Conservation (phyloP, 352 stramenopile genomes). For the Pythium dissotocum region DNA sequence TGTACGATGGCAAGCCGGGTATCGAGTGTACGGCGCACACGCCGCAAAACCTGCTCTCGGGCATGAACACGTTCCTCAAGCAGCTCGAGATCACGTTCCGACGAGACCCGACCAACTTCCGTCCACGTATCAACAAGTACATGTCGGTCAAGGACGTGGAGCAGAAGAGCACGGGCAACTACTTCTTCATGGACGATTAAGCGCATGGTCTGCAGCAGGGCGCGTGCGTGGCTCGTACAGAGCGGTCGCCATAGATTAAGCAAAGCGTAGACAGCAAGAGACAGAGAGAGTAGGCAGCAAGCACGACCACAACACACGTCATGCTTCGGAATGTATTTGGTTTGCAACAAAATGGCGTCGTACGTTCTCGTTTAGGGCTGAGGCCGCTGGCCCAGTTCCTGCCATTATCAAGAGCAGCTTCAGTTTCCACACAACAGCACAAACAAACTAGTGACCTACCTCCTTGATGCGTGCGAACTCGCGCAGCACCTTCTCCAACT, state of each 20-base stretch:
- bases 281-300: not conserved
- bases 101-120: constrained; percentile 98
- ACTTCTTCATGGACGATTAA: constrained; percentile 99
- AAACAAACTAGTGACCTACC: not conserved
- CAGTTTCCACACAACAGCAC: not conserved
- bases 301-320: not conserved
- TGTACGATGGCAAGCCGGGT: constrained; percentile 95
- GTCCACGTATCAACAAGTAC: constrained; percentile 96
- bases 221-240: not conserved
- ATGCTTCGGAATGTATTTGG: not conserved
- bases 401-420: not conserved
- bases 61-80: constrained; percentile 99
- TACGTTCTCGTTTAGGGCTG: not conserved
- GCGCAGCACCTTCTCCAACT: constrained; percentile 25
- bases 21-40: constrained; percentile 96
- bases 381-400: constrained; percentile 2
- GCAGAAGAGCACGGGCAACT: constrained; percentile 97
- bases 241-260: constrained; percentile 10
- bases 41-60: constrained; percentile 94
- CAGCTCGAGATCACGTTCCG: constrained; percentile 99
- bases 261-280: not conserved
- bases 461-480: constrained; percentile 26
- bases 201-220: constrained; percentile 5
- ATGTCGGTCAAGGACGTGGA: constrained; percentile 97
- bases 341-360: not conserved